Conservation (phyloP, 495 filamentous ascomycete species). For the Gamarada debralockiae region DNA sequence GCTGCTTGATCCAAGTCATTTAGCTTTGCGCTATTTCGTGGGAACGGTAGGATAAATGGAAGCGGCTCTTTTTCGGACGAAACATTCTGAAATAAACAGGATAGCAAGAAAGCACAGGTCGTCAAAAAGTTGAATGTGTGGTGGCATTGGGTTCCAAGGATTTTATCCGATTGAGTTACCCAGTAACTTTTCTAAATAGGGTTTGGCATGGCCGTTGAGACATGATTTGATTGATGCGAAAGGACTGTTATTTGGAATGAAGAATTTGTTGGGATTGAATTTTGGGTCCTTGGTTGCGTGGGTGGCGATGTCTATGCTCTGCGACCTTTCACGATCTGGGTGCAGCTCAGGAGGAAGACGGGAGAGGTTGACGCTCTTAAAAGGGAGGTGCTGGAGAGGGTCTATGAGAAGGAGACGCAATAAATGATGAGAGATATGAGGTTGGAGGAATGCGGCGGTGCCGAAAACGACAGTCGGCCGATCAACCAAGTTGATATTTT, state of each 20-base stretch:
- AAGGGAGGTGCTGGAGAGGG: background rate
- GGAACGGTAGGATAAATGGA: too few species aligned
- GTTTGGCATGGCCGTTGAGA: conserved; percentile 1
- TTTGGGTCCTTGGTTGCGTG: background rate
- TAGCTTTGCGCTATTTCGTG: too few species aligned
- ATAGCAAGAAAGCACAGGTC: too few species aligned
- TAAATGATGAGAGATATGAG: too few species aligned
- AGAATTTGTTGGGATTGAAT: background rate
- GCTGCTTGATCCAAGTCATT: too few species aligned
- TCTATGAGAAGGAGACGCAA: background rate
- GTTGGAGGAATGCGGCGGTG: too few species aligned
- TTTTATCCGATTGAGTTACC: conserved; percentile 2
- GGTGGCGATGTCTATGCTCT: background rate
- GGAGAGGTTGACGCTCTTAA: background rate
- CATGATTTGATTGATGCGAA: conserved; percentile 1
- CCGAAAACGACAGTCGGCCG: too few species aligned
- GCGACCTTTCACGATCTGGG: conserved; percentile 6
- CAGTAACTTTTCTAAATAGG: background rate
- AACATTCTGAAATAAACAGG: too few species aligned
- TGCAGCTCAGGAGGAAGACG: background rate
- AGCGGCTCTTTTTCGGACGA: too few species aligned
- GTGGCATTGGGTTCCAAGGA: too few species aligned
- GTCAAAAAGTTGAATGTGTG: too few species aligned
- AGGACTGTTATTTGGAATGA: background rate
- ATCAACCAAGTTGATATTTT: too few species aligned